Percentiles rank a stretch among this genome's conserved stretches.
Conservation (phyloP, 371 early-diverging fungal genomes). For the Mortierella sp. region DNA sequence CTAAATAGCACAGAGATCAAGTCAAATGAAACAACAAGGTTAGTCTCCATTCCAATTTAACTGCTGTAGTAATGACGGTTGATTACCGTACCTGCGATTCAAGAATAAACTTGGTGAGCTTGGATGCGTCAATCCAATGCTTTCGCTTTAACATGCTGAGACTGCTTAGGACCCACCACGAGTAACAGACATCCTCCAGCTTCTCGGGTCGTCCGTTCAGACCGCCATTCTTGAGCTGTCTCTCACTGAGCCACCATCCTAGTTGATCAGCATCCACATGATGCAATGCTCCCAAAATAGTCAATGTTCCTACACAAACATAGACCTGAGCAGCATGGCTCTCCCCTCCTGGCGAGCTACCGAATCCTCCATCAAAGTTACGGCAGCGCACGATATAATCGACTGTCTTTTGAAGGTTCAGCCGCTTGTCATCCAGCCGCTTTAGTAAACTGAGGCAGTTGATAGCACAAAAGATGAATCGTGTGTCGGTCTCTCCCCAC, state of each 20-base stretch:
- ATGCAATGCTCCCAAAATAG: slow-evolving; percentile 78
- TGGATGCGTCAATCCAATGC: slow-evolving; percentile 90
- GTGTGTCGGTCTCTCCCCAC: slow-evolving; percentile 97
- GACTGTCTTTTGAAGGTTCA: slow-evolving; percentile 80
- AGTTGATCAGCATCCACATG: slow-evolving; percentile 83
- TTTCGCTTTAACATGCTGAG: slow-evolving; percentile 86
- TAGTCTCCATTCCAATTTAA: background rate
- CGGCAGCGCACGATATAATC: slow-evolving; percentile 85
- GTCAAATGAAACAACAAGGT: background rate
- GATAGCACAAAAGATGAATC: slow-evolving; percentile 93
- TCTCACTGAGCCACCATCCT: slow-evolving; percentile 94
- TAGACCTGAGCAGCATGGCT: slow-evolving; percentile 97
- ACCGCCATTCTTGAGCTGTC: slow-evolving; percentile 96
- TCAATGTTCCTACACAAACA: slow-evolving; percentile 92
- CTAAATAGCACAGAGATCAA: slow-evolving; percentile 43
- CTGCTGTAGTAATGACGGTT: slow-evolving; percentile 1
- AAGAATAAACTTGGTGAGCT: slow-evolving; percentile 86
- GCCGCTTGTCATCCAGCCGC: slow-evolving; percentile 69
- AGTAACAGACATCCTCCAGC: slow-evolving; percentile 98
- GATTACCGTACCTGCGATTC: slow-evolving; percentile 77
- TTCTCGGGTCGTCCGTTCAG: slow-evolving; percentile 98
- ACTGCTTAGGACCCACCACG: slow-evolving; percentile 98
- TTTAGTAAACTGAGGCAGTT: slow-evolving; percentile 81
- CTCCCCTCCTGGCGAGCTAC: slow-evolving; percentile 93
- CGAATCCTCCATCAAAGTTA: slow-evolving; percentile 99